Evolutionary conservation across 1,284 basidiomycete genomes (phyloP).

Genomic region (Lentinus polychrous): DNA sequence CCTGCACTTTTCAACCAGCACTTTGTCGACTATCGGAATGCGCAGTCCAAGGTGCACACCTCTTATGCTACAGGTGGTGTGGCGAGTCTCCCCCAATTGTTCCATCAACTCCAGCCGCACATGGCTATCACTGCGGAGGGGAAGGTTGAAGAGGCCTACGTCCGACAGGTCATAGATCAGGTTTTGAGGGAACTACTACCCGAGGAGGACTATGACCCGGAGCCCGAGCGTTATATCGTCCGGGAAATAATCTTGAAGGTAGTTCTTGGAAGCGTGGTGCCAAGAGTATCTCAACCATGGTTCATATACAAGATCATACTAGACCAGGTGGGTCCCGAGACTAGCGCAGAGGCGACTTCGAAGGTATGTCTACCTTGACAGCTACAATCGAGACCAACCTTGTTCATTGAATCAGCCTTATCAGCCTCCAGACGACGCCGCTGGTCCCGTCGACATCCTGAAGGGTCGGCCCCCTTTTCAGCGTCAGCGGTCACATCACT

Average conservation of each 20-base stretch:
- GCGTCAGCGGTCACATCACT: slow-evolving; percentile 21
- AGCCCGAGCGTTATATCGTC: slow-evolving; percentile 66
- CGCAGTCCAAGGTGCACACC: slow-evolving; percentile 49
- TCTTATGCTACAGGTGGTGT: slow-evolving; percentile 65
- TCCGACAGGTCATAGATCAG: slow-evolving; percentile 68
- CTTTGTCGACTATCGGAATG: slow-evolving; percentile 67
- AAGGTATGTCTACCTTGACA: slow-evolving; percentile 8
- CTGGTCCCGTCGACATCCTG: neutral
- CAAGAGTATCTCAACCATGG: slow-evolving; percentile 73
- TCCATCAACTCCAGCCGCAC: slow-evolving; percentile 74
- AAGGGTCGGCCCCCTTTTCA: slow-evolving; percentile 10
- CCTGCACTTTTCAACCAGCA: slow-evolving; percentile 66
- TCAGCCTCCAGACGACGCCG: neutral
- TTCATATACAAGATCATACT: slow-evolving; percentile 66
- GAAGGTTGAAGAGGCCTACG: slow-evolving; percentile 63
- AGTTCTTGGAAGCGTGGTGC: slow-evolving; percentile 57
- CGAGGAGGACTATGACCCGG: slow-evolving; percentile 58
- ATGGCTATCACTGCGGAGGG: slow-evolving; percentile 65
- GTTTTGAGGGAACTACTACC: slow-evolving; percentile 64
- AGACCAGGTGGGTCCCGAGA: slow-evolving; percentile 46
- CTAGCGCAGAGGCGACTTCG: slow-evolving; percentile 7
- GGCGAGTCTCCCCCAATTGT: slow-evolving; percentile 53
- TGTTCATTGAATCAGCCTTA: neutral
- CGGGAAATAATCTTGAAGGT: slow-evolving; percentile 74
- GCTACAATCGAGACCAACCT: neutral